Conservation (phyloP, 1,139 yeast species). For the Candida tetrigidarum region DNA sequence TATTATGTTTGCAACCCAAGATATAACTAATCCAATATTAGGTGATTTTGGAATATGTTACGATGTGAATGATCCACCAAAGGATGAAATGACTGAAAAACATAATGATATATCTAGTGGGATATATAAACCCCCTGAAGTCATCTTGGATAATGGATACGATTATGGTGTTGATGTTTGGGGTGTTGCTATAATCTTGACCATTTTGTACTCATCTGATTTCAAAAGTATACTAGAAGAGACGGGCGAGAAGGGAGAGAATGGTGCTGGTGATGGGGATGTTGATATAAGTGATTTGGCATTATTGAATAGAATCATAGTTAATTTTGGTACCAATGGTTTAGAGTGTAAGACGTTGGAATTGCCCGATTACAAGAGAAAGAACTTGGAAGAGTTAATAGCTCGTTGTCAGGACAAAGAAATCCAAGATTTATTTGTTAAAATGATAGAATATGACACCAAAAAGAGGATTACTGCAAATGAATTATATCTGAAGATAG, state of each 20-base stretch:
- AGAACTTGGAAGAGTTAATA: conserved; percentile 21
- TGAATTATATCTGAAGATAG: conserved; percentile 16
- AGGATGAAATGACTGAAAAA: conserved; percentile 53
- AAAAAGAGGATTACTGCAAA: conserved; percentile 20
- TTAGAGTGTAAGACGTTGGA: conserved; percentile 36
- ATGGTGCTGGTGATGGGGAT: conserved; percentile 30
- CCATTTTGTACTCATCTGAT: conserved; percentile 57
- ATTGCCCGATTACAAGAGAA: conserved; percentile 24
- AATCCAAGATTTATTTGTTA: conserved; percentile 23
- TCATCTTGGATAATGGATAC: conserved; percentile 63
- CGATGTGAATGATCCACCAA: conserved; percentile 21
- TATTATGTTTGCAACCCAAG: conserved; percentile 51
- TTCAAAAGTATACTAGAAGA: conserved; percentile 42
- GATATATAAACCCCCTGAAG: conserved; percentile 83
- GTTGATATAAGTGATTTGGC: conserved; percentile 59
- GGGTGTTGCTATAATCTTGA: conserved; percentile 73
- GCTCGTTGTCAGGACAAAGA: conserved; percentile 29
- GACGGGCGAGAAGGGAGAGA: conserved; percentile 13
- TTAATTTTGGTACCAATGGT: conserved; percentile 62
- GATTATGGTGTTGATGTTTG: conserved; percentile 81
- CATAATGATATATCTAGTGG: conserved; percentile 79
- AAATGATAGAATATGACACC: conserved; percentile 31
- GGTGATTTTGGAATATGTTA: conserved; percentile 86
- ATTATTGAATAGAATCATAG: conserved; percentile 64
- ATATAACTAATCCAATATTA: conserved; percentile 44